Evolutionary conservation across 306 rosid genomes (phyloP).

Genomic region (Inga leiocalycina): DNA sequence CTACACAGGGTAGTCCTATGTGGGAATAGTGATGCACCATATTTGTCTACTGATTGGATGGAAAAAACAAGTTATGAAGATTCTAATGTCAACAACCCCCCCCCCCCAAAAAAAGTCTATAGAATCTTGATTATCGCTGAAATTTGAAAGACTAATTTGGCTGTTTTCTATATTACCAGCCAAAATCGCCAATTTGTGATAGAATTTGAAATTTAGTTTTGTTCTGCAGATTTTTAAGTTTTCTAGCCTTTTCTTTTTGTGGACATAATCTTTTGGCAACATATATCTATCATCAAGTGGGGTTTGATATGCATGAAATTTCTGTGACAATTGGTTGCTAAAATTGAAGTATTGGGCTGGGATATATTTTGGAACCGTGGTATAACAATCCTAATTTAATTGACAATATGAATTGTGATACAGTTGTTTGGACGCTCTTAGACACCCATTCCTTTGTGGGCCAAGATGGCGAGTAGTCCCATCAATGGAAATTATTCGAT

Average conservation of each 20-base stretch:
- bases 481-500: slow-evolving; percentile 85
- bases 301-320: background rate
- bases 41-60: background rate
- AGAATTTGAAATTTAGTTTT: background rate
- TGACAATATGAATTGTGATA: slow-evolving; percentile 30
- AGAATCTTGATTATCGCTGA: background rate
- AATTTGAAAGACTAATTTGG: background rate
- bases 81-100: background rate
- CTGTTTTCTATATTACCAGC: background rate
- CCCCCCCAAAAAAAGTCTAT: no score
- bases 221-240: background rate
- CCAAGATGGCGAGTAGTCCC: slow-evolving; percentile 97
- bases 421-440: slow-evolving; percentile 97
- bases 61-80: background rate
- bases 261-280: slow-evolving; percentile 30
- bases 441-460: slow-evolving; percentile 97
- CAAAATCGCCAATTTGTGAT: background rate
- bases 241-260: slow-evolving; percentile 17
- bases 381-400: slow-evolving; percentile 9
- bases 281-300: background rate
- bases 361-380: slow-evolving; percentile 17
- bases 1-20: background rate
- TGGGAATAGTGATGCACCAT: background rate
- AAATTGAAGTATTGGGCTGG: slow-evolving; percentile 16
- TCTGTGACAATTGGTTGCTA: slow-evolving; percentile 10